A percentile compares a stretch with the other conserved stretches of the same genome.
Conservation (phyloP, 306 rosid genomes). For the Medicago ruthenica region DNA sequence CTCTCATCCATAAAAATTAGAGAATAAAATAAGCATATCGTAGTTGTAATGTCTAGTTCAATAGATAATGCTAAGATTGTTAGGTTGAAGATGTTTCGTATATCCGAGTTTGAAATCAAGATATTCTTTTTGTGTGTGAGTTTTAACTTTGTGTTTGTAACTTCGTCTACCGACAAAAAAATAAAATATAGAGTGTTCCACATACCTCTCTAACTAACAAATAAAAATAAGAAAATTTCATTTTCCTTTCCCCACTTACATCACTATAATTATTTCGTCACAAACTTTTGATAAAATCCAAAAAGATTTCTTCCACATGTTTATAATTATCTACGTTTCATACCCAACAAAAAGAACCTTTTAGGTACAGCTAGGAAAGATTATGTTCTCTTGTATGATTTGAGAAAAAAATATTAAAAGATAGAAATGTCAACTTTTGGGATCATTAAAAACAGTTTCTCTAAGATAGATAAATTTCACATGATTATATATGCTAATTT, state of each 20-base stretch:
- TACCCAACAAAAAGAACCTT: constrained; percentile 14
- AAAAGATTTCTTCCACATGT: not conserved
- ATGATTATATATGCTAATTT: not conserved
- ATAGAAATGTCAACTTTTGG: not conserved
- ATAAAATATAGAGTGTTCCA: no score
- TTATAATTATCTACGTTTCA: not conserved
- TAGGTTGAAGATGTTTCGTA: no score
- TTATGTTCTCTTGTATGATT: not conserved
- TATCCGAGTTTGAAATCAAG: not conserved
- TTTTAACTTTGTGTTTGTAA: no score
- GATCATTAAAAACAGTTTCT: no score
- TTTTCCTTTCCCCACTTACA: constrained; percentile 40
- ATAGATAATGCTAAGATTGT: no score
- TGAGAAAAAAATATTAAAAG: not conserved
- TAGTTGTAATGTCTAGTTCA: not conserved
- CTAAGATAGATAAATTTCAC: not conserved
- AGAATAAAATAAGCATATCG: not conserved
- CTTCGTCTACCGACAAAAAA: no score
- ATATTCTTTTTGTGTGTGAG: no score
- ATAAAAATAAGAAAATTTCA: constrained; percentile 46
- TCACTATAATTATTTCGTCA: constrained; percentile 26
- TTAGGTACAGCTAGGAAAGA: not conserved
- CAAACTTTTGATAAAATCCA: constrained; percentile 16
- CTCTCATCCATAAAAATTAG: not conserved
- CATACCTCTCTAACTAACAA: constrained; percentile 31